Base-by-base conservation (phyloP, 2,329 filamentous ascomycete species). In the Sporothrix pallida region DNA sequence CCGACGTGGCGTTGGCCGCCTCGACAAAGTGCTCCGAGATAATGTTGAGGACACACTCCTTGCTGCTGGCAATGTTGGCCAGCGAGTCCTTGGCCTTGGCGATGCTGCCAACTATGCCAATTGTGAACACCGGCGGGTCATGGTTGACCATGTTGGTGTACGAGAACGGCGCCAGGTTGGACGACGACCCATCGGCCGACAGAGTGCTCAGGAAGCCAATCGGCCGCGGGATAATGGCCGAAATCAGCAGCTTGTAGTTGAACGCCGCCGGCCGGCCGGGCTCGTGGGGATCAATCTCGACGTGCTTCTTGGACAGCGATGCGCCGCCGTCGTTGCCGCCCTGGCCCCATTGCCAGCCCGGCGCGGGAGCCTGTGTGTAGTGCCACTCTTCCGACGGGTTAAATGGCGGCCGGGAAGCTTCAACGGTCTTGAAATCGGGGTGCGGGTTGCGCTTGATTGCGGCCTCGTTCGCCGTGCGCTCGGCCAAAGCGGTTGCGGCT, bases 181-280 rank as follows among this genome's bases (percentile, higher is more conserved):
- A 89, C 56, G 70, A 72, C 13, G 44, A 44, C 26, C 92, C 93
- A 78, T 94, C 91, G 3, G 82, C 78, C 26, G 85, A 84, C 71
- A 82, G 80, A 10, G 89, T 89, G 74, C 86, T 88, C 46, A 91
- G 79, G 80, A 91, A 88, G 71, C 87, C 89, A 79, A 98, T 91
- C 13, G 95, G 95, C 13, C 95, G 89, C 0, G 95, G 95, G 17
- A 94, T 87, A 77, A 98, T 89, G 76, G 89, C 90, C 20, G 90
- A 93, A 81, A 98, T 97, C 75, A 98, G 86, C 15, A 98, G 88
- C 83, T 97, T 97, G 88, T 98, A 98, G 86, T 98, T 98, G 83
- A 88, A 90, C 0, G 85, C 83, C 0, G 89, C 83, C 0, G 90
- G 87, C 0, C 95, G 88, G 46, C 90, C 92, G 42, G 89, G 84